Conservation (phyloP, 163 green algal genomes). For the Scenedesmus sp. region DNA sequence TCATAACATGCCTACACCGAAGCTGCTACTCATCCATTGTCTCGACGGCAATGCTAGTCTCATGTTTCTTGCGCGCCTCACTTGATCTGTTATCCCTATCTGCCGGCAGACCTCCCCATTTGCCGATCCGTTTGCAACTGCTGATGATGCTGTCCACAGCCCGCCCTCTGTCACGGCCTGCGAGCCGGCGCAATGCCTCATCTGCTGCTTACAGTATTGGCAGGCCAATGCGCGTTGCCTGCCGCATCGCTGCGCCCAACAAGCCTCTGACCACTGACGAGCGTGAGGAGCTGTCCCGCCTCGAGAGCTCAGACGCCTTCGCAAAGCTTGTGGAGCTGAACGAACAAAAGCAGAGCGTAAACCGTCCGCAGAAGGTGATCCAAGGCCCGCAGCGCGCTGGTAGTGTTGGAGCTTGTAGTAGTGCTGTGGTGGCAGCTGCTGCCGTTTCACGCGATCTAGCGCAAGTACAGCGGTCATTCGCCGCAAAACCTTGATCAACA, state of each 20-base stretch:
- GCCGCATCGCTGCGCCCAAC: constrained; percentile 21
- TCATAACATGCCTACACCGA: not conserved
- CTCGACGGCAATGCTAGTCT: not conserved
- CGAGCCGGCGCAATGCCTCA: not conserved
- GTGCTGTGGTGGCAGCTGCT: not conserved
- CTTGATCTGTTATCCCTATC: too few species aligned
- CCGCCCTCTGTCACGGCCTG: not conserved
- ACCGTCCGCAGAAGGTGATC: constrained; percentile 69
- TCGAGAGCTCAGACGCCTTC: constrained; percentile 70
- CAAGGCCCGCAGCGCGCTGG: not conserved
- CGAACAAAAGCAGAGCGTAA: constrained; percentile 63
- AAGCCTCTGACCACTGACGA: constrained; percentile 1
- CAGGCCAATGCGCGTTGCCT: not conserved
- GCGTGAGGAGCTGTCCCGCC: constrained; percentile 49
- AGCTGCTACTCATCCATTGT: not conserved
- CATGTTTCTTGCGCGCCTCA: not conserved
- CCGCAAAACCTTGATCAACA: not conserved
- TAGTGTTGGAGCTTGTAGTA: not conserved
- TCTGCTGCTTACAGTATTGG: not conserved
- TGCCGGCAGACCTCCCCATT: not conserved
- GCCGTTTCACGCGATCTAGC: not conserved
- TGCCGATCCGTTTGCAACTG: not conserved
- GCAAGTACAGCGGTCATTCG: not conserved
- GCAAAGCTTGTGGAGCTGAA: constrained; percentile 64
- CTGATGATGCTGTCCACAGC: not conserved